Conservation (phyloP, 176 grass and related monocot species). For the Stipa capillata region DNA sequence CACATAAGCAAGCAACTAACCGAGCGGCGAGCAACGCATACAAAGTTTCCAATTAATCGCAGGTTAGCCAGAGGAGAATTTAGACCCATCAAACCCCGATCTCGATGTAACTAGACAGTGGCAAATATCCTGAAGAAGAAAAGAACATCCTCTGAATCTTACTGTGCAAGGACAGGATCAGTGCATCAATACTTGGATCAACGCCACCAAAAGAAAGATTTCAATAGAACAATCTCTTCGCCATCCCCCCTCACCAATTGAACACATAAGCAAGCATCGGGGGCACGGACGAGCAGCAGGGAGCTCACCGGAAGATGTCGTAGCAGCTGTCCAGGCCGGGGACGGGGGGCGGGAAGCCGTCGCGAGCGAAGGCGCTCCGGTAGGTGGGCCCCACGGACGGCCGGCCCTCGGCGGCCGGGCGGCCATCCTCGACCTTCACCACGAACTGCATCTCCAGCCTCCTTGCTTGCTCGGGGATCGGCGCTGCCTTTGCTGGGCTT, state of each 20-base stretch:
- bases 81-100: not conserved
- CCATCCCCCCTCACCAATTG: not conserved
- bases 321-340: slow-evolving; percentile 71
- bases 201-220: not conserved
- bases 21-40: no score
- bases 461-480: not conserved
- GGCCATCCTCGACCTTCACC: slow-evolving; percentile 69
- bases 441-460: slow-evolving; percentile 56
- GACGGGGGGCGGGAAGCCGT: slow-evolving; percentile 64
- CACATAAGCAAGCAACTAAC: no score
- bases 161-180: not conserved
- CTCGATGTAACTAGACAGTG: not conserved
- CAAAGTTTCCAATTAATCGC: no score
- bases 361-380: slow-evolving; percentile 61
- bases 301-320: slow-evolving; percentile 81
- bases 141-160: not conserved
- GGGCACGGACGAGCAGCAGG: not conserved
- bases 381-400: slow-evolving; percentile 72
- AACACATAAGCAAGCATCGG: not conserved
- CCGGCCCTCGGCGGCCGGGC: slow-evolving; percentile 33
- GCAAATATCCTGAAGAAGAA: not conserved
- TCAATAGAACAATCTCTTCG: not conserved
- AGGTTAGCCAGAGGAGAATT: not conserved
- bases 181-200: not conserved
- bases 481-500: not conserved